Evolutionary conservation across 1,139 yeast genomes (phyloP).

Genomic region (Candida smagusa): DNA sequence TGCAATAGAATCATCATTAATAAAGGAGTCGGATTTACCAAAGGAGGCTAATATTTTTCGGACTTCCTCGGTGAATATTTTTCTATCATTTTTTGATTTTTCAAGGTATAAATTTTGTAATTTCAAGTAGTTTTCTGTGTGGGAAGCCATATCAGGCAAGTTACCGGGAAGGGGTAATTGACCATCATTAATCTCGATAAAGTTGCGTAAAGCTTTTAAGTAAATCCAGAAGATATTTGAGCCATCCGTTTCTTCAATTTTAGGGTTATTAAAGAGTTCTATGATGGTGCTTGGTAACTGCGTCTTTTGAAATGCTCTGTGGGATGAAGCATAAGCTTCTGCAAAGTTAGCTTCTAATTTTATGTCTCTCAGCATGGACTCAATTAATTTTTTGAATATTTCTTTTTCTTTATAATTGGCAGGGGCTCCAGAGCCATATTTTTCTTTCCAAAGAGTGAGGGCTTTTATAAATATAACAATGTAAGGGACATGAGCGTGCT

Average conservation of each 20-base stretch:
- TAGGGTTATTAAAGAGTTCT: conserved; percentile 27
- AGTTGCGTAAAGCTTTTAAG: conserved; percentile 52
- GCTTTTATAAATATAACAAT: conserved; percentile 63
- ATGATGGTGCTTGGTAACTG: conserved; percentile 36
- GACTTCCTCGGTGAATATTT: conserved; percentile 34
- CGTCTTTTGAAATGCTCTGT: conserved; percentile 47
- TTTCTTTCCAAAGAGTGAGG: conserved; percentile 40
- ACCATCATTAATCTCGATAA: conserved; percentile 37
- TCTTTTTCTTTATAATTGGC: conserved; percentile 43
- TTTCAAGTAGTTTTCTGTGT: conserved; percentile 57
- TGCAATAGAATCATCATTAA: conserved; percentile 37
- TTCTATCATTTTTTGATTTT: conserved; percentile 55
- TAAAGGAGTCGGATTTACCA: conserved; percentile 22
- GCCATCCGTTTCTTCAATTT: conserved; percentile 14
- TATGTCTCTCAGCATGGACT: conserved; percentile 33
- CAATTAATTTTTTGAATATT: conserved; percentile 42
- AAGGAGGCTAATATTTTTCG: conserved; percentile 18
- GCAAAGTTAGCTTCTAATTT: conserved; percentile 57
- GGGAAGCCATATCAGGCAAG: conserved; percentile 88
- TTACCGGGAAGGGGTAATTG: conserved; percentile 69
- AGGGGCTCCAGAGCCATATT: conserved; percentile 36
- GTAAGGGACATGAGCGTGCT: conserved; percentile 73
- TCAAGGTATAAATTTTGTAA: conserved; percentile 56
- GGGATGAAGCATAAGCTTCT: conserved; percentile 63
- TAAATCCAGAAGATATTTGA: conserved; percentile 58